Percentiles rank a stretch among this genome's conserved stretches.
These are phyloP conservation scores for Arabidopsis lyrata DNA, from an alignment of 441 rosid species.

Conservation along the genomic window DNA sequence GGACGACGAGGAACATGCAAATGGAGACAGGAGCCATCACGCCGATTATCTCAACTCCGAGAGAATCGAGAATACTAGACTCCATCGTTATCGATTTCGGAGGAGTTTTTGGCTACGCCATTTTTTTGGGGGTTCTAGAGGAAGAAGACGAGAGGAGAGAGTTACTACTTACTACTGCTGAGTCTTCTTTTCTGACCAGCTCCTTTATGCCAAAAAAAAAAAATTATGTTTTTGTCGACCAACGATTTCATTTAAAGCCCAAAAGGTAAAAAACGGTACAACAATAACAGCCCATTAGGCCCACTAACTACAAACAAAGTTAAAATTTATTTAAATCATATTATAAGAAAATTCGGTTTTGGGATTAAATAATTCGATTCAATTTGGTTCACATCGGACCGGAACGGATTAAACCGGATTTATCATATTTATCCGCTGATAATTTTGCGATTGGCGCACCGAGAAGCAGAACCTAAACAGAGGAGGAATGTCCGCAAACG, in stretches of 20 bases:
- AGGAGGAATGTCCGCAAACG: constrained; percentile 45
- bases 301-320: too few species aligned
- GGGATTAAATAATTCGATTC: too few species aligned
- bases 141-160: constrained; percentile 23
- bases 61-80: constrained; percentile 78
- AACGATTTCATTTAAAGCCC: too few species aligned
- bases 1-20: constrained; percentile 92
- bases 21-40: constrained; percentile 95
- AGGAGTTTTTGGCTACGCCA: constrained; percentile 19
- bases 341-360: too few species aligned
- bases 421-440: too few species aligned
- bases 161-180: not conserved
- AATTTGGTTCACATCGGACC: too few species aligned
- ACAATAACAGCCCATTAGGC: too few species aligned
- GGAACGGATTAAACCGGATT: too few species aligned
- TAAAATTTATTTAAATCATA: too few species aligned
- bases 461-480: not conserved
- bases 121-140: constrained; percentile 1
- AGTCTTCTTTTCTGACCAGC: constrained; percentile 18
- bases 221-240: too few species aligned
- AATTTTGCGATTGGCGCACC: too few species aligned
- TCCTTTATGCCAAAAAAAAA: not conserved
- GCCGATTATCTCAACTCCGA: constrained; percentile 90
- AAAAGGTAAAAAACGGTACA: too few species aligned
- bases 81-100: constrained; percentile 54